These are phyloP conservation scores for Suillus discolor DNA, from an alignment of 768 basidiomycete species.

Conservation along the genomic window DNA sequence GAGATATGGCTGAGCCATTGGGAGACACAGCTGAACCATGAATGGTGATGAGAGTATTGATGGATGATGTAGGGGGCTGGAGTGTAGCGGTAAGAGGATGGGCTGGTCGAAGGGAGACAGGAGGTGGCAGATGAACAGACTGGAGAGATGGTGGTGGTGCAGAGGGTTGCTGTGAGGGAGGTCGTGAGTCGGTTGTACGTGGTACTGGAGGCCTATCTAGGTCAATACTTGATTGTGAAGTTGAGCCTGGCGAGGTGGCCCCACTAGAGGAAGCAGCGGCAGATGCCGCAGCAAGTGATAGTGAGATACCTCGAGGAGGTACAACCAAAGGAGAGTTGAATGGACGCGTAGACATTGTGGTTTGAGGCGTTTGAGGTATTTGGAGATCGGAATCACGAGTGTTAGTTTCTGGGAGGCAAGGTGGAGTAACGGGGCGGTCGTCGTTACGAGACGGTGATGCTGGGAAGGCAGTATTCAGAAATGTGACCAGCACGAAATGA, in stretches of 20 bases:
- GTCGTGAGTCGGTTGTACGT: constrained; percentile 1
- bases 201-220: neutral
- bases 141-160: constrained; percentile 13
- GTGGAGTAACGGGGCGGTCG: constrained; percentile 24
- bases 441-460: constrained; percentile 18
- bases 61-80: constrained; percentile 39
- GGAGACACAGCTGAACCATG: constrained; percentile 3
- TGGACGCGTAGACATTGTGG: constrained; percentile 1
- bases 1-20: constrained; percentile 16
- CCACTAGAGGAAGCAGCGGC: constrained; percentile 4
- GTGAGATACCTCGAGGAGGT: constrained; percentile 26
- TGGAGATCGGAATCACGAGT: constrained; percentile 13
- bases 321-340: constrained; percentile 16
- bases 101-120: constrained; percentile 10
- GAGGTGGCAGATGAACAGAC: neutral
- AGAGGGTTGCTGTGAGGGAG: constrained; percentile 11
- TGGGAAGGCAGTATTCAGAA: neutral
- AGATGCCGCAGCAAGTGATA: constrained; percentile 17
- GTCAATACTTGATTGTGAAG: constrained; percentile 23
- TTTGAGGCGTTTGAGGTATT: constrained; percentile 9
- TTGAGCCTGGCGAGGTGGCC: constrained; percentile 24
- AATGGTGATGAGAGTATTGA: constrained; percentile 20
- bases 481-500: neutral
- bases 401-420: constrained; percentile 19
- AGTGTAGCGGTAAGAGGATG: constrained; percentile 21